A percentile compares a stretch with the other conserved stretches of the same genome.
These are phyloP conservation scores for Teratosphaeria nubilosa DNA, from an alignment of 2,329 filamentous ascomycete species.

Conservation along the genomic window DNA sequence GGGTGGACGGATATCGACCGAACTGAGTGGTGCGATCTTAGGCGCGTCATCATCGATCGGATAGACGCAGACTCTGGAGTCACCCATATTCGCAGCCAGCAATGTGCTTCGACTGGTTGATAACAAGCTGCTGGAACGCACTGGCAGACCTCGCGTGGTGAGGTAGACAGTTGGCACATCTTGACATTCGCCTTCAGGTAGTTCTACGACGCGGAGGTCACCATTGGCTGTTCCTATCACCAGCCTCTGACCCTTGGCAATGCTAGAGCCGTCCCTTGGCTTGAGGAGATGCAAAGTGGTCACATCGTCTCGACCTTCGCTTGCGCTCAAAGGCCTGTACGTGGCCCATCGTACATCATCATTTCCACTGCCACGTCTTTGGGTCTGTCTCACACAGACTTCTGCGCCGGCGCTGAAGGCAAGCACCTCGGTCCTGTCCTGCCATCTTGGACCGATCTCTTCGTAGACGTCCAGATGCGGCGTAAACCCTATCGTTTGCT, in stretches of 20 bases:
- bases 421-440: constrained; percentile 44
- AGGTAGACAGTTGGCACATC: constrained; percentile 29
- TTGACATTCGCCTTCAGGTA: constrained; percentile 11
- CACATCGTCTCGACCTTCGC: constrained; percentile 49
- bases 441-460: constrained; percentile 29
- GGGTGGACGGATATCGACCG: constrained; percentile 17
- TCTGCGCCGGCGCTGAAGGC: constrained; percentile 52
- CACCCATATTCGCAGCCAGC: constrained; percentile 43
- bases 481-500: constrained; percentile 48
- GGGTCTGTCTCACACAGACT: constrained; percentile 40
- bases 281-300: constrained; percentile 44
- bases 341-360: constrained; percentile 35
- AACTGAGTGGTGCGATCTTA: constrained; percentile 28
- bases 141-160: constrained; percentile 32
- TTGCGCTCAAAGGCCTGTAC: constrained; percentile 41
- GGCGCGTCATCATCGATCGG: constrained; percentile 12
- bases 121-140: constrained; percentile 34
- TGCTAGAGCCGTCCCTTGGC: constrained; percentile 23
- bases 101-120: constrained; percentile 20
- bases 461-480: constrained; percentile 31
- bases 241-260: constrained; percentile 24
- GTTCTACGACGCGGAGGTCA: constrained; percentile 33
- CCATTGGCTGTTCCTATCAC: constrained; percentile 49
- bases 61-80: constrained; percentile 28
- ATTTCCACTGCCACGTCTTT: constrained; percentile 13